These are phyloP conservation scores for Talaromyces sp. DNA, from an alignment of 2,329 filamentous ascomycete genomes.

Conservation along the genomic window DNA sequence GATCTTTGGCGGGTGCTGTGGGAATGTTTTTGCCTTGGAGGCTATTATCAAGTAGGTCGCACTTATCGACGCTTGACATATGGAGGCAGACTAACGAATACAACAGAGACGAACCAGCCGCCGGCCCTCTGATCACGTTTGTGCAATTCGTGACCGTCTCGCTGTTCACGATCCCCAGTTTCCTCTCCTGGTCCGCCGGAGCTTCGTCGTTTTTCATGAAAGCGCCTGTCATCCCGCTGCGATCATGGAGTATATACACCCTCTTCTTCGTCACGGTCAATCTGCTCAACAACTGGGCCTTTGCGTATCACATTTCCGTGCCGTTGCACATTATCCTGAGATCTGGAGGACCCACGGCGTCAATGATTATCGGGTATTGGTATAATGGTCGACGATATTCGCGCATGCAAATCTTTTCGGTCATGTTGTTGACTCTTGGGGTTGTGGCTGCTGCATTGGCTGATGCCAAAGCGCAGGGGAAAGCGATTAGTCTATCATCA, in stretches of 20 bases:
- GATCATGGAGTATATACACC: conserved; percentile 85
- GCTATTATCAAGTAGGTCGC: conserved; percentile 80
- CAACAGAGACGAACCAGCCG: conserved; percentile 21
- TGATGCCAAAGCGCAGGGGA: conserved; percentile 76
- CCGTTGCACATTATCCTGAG: conserved; percentile 95
- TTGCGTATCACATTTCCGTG: conserved; percentile 94
- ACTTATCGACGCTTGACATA: neutral
- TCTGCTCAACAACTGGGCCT: conserved; percentile 94
- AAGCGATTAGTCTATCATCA: conserved; percentile 30
- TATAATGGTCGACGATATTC: conserved; percentile 79
- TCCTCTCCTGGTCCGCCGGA: conserved; percentile 62
- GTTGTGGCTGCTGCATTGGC: conserved; percentile 87
- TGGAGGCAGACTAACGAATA: conserved; percentile 21
- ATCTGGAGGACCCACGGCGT: conserved; percentile 93
- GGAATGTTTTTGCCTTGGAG: conserved; percentile 95
- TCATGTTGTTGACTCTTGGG: conserved; percentile 78
- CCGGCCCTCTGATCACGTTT: conserved; percentile 82
- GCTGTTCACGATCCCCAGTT: conserved; percentile 71
- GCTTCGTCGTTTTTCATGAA: conserved; percentile 71
- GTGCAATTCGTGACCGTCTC: conserved; percentile 85
- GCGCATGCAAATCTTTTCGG: conserved; percentile 73
- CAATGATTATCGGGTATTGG: conserved; percentile 84
- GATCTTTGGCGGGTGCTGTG: conserved; percentile 95
- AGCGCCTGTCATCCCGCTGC: conserved; percentile 75
- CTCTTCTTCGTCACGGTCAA: conserved; percentile 91